Base-by-base conservation (phyloP, 169 alveolate species). In the Eimeria acervulina region DNA sequence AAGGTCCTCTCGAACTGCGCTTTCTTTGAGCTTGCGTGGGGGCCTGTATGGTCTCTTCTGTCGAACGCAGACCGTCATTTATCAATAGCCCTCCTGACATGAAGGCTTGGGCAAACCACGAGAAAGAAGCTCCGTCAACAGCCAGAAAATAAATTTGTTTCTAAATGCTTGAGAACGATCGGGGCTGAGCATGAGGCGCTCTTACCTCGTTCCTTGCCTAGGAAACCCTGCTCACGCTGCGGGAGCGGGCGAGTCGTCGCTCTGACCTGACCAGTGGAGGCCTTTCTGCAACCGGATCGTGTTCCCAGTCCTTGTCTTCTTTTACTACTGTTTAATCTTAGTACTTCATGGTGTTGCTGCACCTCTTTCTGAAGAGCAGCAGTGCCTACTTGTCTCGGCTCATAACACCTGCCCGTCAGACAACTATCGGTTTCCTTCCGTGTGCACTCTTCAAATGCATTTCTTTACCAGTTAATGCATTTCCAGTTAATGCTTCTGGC, bases 201-300 rank as follows among this genome's bases (percentile, higher is more conserved):
- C 15, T 10, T 68, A 33, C 8, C 26, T 42, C 2, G 15, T 68
- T 7, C 7, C 0, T 31, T n/a, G 7, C 8, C 0, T 2, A n/a
- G 47, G 80, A 68, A 68, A 31, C 31, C 7, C 44, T 2, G 12
- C 47, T 31, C 47, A 3, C 5, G 47, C 33, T 28, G 47, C 3
- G n/a, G 44, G 47, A 42, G 44, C 42, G 31, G 80, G 13, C 80
- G 80, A 15, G 47, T 28, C 44, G 42, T 6, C 31, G 80, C 31
- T 68, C 80, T 33, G 80, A 68, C 80, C 80, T 31, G 80, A 68
- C 80, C 80, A 68, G 7, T 68, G 80, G 38, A 42, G 80, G 80
- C 80, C 80, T 12, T 47, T 12, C 80, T 68, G 23, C 80, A 68
- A 0, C 26, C 31, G 6, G 26, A 31, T 13, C 33, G 80, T 68